Base-by-base conservation (phyloP, 257 asterid genomes). In the Handroanthus guayacan region DNA sequence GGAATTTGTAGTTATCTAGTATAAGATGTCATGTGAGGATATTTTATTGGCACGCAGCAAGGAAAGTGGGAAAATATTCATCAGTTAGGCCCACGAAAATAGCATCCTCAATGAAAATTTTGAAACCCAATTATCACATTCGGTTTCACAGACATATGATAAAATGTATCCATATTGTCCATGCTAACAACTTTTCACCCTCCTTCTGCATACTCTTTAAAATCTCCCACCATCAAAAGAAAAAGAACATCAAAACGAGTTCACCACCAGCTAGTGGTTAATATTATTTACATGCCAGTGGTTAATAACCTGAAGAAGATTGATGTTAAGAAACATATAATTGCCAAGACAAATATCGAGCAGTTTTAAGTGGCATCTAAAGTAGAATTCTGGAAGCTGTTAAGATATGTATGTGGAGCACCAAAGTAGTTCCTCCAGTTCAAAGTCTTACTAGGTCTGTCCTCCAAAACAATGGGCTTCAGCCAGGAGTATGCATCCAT, bases 361-460 rank as follows among this genome's bases (percentile, higher is more conserved):
- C 47, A 14, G 47, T 14, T 39, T 38, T 10, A 55, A 13, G 37
- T 17, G n/a, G 50, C 64, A 69, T 20, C 34, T 64, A 14, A 41
- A 38, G 48, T 52, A 36, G 16, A 66, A 17, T 52, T 37, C 62
- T 34, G 17, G 20, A 52, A 64, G 61, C 44, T 34, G 39, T 57
- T 44, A 5, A 38, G 25, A 18, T 18, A 17, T 51, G 39, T 31
- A 55, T 17, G 17, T 56, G 58, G 68, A 72, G 14, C 17, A 68
- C 61, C 76, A 36, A 18, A 58, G 37, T 68, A 58, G 17, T 76
- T 76, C 51, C 67, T 16, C 10, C 39, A 41, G 31, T 25, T 25
- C 31, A 25, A 25, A 25, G 31, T 25, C 31, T 25, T 25, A 25
- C 31, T 25, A 25, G 31, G 31, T 25, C 31, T 25, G 31, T 25